Conservation (phyloP, 1,284 basidiomycete genomes). For the Laetiporus sulphureus region DNA sequence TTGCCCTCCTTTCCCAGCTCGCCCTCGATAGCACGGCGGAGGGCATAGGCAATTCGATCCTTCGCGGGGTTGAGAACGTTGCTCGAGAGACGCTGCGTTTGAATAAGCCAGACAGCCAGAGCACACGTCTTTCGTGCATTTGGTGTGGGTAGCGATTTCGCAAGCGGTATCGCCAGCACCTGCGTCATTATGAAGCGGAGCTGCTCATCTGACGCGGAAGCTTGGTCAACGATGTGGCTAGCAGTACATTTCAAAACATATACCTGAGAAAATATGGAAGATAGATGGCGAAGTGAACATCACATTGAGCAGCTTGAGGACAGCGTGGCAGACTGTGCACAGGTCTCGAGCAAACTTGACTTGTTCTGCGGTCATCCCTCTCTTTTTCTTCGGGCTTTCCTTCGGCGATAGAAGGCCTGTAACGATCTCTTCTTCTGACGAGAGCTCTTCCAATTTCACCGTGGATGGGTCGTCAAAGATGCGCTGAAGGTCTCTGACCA, state of each 20-base stretch:
- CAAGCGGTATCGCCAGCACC: slow-evolving; percentile 63
- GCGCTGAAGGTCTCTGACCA: slow-evolving; percentile 57
- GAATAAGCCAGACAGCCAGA: slow-evolving; percentile 64
- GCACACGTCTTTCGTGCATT: slow-evolving; percentile 80
- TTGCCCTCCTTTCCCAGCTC: slow-evolving; percentile 81
- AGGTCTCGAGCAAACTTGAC: slow-evolving; percentile 72
- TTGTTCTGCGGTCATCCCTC: slow-evolving; percentile 68
- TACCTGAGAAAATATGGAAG: slow-evolving; percentile 56
- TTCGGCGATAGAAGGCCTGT: slow-evolving; percentile 41
- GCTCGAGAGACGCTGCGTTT: slow-evolving; percentile 58
- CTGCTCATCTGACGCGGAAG: slow-evolving; percentile 40
- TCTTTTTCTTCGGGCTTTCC: slow-evolving; percentile 48
- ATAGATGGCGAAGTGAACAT: slow-evolving; percentile 54
- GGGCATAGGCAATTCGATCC: slow-evolving; percentile 58
- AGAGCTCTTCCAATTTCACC: slow-evolving; percentile 22
- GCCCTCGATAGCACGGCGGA: slow-evolving; percentile 72
- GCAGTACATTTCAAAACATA: slow-evolving; percentile 16
- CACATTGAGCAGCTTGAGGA: slow-evolving; percentile 54
- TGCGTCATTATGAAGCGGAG: slow-evolving; percentile 52
- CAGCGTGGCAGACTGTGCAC: slow-evolving; percentile 61
- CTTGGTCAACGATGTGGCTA: slow-evolving; percentile 7
- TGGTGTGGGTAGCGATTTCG: slow-evolving; percentile 60
- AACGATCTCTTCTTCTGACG: slow-evolving; percentile 23
- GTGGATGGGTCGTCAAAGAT: slow-evolving; percentile 52
- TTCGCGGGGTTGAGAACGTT: slow-evolving; percentile 50